Evolutionary conservation across 73 alveolate species (phyloP), one percentile per base, ranked within the genome.

Genomic region (Paramecium primaurelia): DNA sequence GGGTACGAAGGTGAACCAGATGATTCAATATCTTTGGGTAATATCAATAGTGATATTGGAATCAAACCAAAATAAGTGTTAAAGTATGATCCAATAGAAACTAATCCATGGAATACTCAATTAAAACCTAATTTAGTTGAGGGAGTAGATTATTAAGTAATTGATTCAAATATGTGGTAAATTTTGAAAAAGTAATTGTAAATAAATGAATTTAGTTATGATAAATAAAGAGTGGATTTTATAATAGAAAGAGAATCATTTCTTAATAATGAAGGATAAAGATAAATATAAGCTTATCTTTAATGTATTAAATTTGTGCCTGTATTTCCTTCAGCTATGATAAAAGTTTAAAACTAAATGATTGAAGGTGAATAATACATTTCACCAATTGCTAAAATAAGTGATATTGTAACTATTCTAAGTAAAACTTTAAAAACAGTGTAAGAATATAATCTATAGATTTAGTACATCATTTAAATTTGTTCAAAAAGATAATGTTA

Each of bases 51-150:
- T 32, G 91, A 80, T 49, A 80, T 80, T 5, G 91, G 77, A 42
- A 1, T 12, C 4, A 80, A 80, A 26, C 47, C 44, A 12, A 80
- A 80, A 47, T 26, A 36, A 18, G 91, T 80, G 2, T 14, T 80
- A 18, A 45, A 45, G 32, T 80, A 45, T 22, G 71, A 45, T 2
- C 91, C 91, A n/a, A 32, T 45, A 4, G 91, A 80, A 38, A 0
- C 18, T 18, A 71, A 80, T 80, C 71, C 73, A 10, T 80, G 91
- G 91, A 80, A 80, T 45, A 36, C 49, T 45, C 91, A 80, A 32
- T 80, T 80, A 47, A 80, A 80, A 47, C 77, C 71, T 10, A 49
- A 80, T 47, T 25, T 45, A n/a, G 26, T 26, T 14, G 91, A 45
- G 6, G 91, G 58, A 4, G 4, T 5, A 49, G 88, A 75, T 75